phyloP scores from a whole-genome alignment of 2,329 filamentous ascomycete species.

The Phaeoacremonium minimum region DNA sequence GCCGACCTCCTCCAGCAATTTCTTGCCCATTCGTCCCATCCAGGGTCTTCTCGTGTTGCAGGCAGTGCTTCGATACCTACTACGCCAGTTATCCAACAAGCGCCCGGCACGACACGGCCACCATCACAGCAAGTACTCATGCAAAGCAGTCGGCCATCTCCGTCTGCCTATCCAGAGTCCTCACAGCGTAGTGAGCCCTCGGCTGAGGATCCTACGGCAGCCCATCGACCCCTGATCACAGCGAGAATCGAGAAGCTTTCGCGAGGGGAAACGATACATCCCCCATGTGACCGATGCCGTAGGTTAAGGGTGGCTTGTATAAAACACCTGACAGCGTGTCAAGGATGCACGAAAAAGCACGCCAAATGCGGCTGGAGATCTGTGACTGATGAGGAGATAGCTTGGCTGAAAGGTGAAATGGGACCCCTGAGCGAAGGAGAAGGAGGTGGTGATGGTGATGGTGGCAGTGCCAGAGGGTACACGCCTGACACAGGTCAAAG shows the following conservation, averaged over 20 bases:
- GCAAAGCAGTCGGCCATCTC: conserved; percentile 19
- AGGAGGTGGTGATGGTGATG: conserved; percentile 19
- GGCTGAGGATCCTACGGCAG: conserved; percentile 20
- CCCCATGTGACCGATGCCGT: conserved; percentile 80
- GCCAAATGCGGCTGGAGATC: conserved; percentile 84
- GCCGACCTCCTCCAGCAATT: conserved; percentile 55
- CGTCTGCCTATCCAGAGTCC: conserved; percentile 19
- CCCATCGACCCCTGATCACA: conserved; percentile 56
- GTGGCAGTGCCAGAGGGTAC: conserved; percentile 9
- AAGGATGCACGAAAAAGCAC: conserved; percentile 86
- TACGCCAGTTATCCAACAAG: conserved; percentile 17
- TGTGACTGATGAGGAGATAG: conserved; percentile 66
- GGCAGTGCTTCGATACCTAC: conserved; percentile 21
- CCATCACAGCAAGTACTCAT: conserved; percentile 4
- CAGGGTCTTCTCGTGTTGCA: conserved; percentile 13
- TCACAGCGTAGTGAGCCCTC: conserved; percentile 20
- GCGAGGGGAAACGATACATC: conserved; percentile 71
- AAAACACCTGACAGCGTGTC: conserved; percentile 82
- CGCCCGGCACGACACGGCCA: conserved; percentile 3
- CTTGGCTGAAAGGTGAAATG: conserved; percentile 24
- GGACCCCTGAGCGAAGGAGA: conserved; percentile 15
- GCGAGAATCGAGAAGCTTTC: conserved; percentile 70
- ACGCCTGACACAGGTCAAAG: conserved; percentile 3
- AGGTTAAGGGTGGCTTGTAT: conserved; percentile 76
- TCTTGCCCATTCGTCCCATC: conserved; percentile 19